Evolutionary conservation across 2,329 filamentous ascomycete genomes (phyloP).

Genomic region (Colletotrichum eleusines): DNA sequence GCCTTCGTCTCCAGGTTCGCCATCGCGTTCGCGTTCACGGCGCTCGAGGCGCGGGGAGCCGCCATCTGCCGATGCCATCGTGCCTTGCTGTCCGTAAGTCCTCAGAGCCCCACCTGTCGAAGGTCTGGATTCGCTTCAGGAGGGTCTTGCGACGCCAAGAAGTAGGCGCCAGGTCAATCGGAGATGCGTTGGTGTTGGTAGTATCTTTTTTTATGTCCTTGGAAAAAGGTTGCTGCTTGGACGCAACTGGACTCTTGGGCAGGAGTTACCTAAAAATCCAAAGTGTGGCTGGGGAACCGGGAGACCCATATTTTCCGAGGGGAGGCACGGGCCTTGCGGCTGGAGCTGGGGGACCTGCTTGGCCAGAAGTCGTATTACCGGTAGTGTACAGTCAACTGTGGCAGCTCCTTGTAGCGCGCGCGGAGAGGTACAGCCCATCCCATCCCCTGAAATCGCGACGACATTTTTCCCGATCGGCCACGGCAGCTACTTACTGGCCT

Average conservation of each 20-base stretch:
- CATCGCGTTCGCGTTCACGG: slow-evolving; percentile 41
- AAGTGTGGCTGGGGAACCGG: slow-evolving; percentile 30
- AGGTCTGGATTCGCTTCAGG: background rate
- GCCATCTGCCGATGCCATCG: slow-evolving; percentile 61
- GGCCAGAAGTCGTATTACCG: background rate
- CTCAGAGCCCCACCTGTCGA: background rate
- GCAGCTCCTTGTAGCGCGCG: slow-evolving; percentile 35
- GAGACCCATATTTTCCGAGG: background rate
- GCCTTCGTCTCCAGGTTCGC: slow-evolving; percentile 44
- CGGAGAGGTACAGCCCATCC: slow-evolving; percentile 25
- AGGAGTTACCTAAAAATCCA: slow-evolving; percentile 28
- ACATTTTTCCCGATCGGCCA: slow-evolving; percentile 40
- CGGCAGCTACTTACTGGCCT: slow-evolving; percentile 21
- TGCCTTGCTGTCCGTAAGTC: slow-evolving; percentile 11
- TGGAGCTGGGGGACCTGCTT: slow-evolving; percentile 29
- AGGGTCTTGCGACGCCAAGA: slow-evolving; percentile 17
- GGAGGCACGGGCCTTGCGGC: slow-evolving; percentile 24
- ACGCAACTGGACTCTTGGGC: slow-evolving; percentile 20
- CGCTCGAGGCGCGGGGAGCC: slow-evolving; percentile 56
- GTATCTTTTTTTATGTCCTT: background rate
- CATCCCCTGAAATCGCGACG: slow-evolving; percentile 42
- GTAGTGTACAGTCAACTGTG: slow-evolving; percentile 30
- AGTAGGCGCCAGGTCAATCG: slow-evolving; percentile 15
- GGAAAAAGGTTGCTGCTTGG: slow-evolving; percentile 18
- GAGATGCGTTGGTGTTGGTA: slow-evolving; percentile 17